A percentile compares a stretch with the other conserved stretches of the same genome.
Conservation (phyloP, 768 basidiomycete genomes). For the Boletus subcaerulescens region DNA sequence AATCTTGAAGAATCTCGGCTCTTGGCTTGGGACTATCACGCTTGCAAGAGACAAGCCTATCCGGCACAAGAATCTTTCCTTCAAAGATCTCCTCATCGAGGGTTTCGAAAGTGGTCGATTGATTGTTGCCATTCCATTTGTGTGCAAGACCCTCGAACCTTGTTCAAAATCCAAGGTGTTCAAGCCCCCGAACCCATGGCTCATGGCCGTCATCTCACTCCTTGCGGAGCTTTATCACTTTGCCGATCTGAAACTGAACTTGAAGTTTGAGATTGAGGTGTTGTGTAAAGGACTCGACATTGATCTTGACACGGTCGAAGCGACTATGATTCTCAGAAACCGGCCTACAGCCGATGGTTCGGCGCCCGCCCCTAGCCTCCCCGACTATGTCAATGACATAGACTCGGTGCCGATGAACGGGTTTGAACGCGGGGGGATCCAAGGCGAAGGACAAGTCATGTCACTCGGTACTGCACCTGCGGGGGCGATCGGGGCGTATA, state of each 20-base stretch:
- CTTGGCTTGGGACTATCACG: constrained; percentile 93
- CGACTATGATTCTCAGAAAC: constrained; percentile 77
- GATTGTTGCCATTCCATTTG: constrained; percentile 94
- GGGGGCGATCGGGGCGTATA: constrained; percentile 69
- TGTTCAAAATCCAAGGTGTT: constrained; percentile 90
- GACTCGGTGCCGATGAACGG: constrained; percentile 75
- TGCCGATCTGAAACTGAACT: constrained; percentile 91
- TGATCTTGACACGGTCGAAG: constrained; percentile 80
- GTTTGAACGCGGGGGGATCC: constrained; percentile 54
- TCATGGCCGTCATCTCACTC: constrained; percentile 91
- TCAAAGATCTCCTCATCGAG: constrained; percentile 96
- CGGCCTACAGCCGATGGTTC: constrained; percentile 62
- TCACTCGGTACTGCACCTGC: constrained; percentile 60
- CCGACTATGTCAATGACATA: constrained; percentile 78
- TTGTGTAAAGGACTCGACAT: constrained; percentile 90
- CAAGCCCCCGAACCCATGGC: constrained; percentile 96
- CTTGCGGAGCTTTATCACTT: constrained; percentile 96
- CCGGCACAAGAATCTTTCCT: constrained; percentile 87
- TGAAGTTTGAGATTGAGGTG: constrained; percentile 98
- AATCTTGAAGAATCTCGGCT: constrained; percentile 88
- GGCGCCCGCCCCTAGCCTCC: constrained; percentile 52
- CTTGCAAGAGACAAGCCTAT: constrained; percentile 91
- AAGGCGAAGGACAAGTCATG: constrained; percentile 57
- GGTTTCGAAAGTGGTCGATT: constrained; percentile 91
- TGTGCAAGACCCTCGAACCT: constrained; percentile 94